These are phyloP conservation scores for Venustampulla echinocandica DNA, from an alignment of 495 filamentous ascomycete species.

Conservation along the genomic window DNA sequence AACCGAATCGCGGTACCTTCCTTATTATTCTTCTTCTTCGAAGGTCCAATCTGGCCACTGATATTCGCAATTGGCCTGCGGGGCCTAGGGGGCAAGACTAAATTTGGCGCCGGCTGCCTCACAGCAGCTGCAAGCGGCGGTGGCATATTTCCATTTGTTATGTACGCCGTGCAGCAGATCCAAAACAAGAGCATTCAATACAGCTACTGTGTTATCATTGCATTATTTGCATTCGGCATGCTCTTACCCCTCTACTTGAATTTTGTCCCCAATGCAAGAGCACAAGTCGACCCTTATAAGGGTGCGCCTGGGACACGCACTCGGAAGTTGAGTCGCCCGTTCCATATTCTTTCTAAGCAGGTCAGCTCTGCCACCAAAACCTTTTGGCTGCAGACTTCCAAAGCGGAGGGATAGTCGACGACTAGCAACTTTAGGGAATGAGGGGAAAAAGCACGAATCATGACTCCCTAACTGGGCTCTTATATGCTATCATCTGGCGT, in stretches of 20 bases:
- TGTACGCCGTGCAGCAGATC: conserved; percentile 35
- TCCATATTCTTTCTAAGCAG: too few species aligned
- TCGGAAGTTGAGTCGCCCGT: too few species aligned
- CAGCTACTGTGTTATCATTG: conserved; percentile 49
- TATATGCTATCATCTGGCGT: too few species aligned
- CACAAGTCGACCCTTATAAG: conserved; percentile 57
- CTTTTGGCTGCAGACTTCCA: too few species aligned
- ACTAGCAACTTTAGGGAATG: too few species aligned
- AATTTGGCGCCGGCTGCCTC: conserved; percentile 56
- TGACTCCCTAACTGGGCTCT: too few species aligned
- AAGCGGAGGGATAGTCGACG: too few species aligned
- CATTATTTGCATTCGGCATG: conserved; percentile 46
- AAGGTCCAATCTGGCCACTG: conserved; percentile 62
- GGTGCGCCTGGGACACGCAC: too few species aligned
- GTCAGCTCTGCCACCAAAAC: too few species aligned
- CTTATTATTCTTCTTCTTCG: conserved; percentile 57
- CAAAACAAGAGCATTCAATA: conserved; percentile 31
- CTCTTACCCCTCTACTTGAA: conserved; percentile 56
- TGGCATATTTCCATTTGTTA: conserved; percentile 58
- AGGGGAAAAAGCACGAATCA: too few species aligned
- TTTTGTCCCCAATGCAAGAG: conserved; percentile 44
- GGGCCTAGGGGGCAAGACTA: conserved; percentile 61
- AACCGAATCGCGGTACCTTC: conserved; percentile 48
- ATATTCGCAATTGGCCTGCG: conserved; percentile 61
- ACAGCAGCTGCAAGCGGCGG: conserved; percentile 60